Percentiles rank a stretch among this genome's conserved stretches.
Evolutionary conservation across 2,329 filamentous ascomycete species (phyloP).

Genomic region (Cladobotryum protrusum): DNA sequence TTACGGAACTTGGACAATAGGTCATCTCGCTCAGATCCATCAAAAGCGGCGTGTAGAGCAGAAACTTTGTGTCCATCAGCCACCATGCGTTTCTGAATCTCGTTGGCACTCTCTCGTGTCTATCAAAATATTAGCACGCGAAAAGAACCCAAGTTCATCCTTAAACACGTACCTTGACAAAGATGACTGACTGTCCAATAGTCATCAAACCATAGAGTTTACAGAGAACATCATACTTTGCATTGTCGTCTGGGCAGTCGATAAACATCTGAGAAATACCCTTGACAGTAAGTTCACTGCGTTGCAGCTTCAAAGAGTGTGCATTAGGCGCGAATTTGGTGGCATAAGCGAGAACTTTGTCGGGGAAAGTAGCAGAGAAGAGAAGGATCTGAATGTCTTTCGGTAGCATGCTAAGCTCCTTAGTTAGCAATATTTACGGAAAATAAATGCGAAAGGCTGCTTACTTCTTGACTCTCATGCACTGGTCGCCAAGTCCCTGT

Average conservation of each 20-base stretch:
- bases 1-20: slow-evolving; percentile 82
- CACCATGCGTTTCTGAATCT: slow-evolving; percentile 81
- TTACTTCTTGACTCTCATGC: slow-evolving; percentile 78
- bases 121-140: slow-evolving; percentile 30
- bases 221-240: slow-evolving; percentile 84
- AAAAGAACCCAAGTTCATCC: neutral
- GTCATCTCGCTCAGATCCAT: slow-evolving; percentile 74
- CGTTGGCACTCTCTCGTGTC: slow-evolving; percentile 77
- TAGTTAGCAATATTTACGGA: neutral
- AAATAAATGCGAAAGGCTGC: neutral
- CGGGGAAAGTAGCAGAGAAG: slow-evolving; percentile 91
- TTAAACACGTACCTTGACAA: slow-evolving; percentile 64
- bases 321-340: slow-evolving; percentile 76
- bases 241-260: slow-evolving; percentile 73
- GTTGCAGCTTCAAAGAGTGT: slow-evolving; percentile 79
- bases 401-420: slow-evolving; percentile 57
- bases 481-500: slow-evolving; percentile 92
- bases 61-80: slow-evolving; percentile 88
- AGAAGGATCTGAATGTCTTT: slow-evolving; percentile 77
- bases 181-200: slow-evolving; percentile 95
- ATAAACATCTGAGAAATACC: slow-evolving; percentile 98
- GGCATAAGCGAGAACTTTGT: slow-evolving; percentile 79
- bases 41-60: slow-evolving; percentile 80
- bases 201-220: slow-evolving; percentile 95
- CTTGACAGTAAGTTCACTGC: slow-evolving; percentile 89